phyloP scores from a whole-genome alignment of 2,329 filamentous ascomycete species.

The Blastomyces parvus region DNA sequence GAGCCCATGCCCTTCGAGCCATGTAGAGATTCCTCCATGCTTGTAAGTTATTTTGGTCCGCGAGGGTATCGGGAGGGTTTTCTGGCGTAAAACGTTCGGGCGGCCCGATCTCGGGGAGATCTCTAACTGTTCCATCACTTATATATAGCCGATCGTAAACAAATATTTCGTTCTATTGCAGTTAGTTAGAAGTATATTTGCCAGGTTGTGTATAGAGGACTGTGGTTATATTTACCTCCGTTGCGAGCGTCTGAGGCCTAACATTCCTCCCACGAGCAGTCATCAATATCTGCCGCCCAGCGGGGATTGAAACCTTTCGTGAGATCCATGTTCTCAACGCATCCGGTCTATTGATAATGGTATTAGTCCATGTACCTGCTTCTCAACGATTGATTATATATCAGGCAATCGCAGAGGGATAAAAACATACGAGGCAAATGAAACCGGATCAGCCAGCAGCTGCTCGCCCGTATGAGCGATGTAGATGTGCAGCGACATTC shows the following conservation, averaged over 20 bases:
- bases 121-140: conserved; percentile 34
- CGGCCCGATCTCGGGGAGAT: conserved; percentile 45
- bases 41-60: conserved; percentile 66
- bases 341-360: conserved; percentile 54
- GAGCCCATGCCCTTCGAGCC: conserved; percentile 69
- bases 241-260: conserved; percentile 67
- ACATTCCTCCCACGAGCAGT: conserved; percentile 76
- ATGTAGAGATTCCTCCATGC: conserved; percentile 87
- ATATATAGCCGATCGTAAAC: conserved; percentile 79
- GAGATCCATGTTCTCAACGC: conserved; percentile 75
- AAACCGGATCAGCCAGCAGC: conserved; percentile 65
- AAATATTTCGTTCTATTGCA: conserved; percentile 69
- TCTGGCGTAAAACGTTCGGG: conserved; percentile 51
- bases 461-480: conserved; percentile 88
- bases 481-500: conserved; percentile 83
- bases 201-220: conserved; percentile 1
- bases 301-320: conserved; percentile 61
- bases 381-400: conserved; percentile 13
- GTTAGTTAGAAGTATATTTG: conserved; percentile 9
- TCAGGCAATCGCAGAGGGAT: conserved; percentile 15
- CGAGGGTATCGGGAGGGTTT: conserved; percentile 66
- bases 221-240: conserved; percentile 51
- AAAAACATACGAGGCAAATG: conserved; percentile 59
- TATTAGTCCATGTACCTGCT: conserved; percentile 17
- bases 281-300: conserved; percentile 75